Evolutionary conservation across 495 filamentous ascomycete genomes (phyloP).

Genomic region (Podospora pseudopauciseta): DNA sequence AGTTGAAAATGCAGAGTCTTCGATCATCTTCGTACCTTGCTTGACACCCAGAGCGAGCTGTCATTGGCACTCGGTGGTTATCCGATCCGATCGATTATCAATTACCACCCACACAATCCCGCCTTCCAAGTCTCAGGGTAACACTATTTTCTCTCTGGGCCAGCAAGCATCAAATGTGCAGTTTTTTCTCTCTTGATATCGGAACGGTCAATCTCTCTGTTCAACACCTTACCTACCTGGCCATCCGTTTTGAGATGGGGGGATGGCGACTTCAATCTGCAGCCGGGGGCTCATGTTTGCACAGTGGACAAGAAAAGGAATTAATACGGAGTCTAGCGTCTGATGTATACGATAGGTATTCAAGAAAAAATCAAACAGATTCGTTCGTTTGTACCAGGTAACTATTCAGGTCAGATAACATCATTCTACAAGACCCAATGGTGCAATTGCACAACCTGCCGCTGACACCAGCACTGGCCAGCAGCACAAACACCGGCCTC

Average conservation of each 20-base stretch:
- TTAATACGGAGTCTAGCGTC: neutral
- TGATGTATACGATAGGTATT: neutral
- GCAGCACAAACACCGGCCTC: neutral
- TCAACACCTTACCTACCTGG: neutral
- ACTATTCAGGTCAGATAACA: neutral
- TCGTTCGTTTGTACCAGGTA: neutral
- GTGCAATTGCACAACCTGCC: too few species aligned
- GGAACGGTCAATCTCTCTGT: neutral
- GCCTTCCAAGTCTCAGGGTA: neutral
- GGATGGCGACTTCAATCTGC: neutral
- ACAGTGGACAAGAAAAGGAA: neutral
- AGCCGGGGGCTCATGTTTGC: neutral
- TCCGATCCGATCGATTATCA: neutral
- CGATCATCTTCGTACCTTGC: neutral
- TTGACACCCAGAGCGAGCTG: neutral
- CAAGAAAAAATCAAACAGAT: neutral
- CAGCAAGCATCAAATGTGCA: neutral
- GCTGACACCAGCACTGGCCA: neutral
- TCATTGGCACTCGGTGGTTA: slow-evolving; percentile 4
- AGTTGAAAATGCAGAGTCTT: neutral
- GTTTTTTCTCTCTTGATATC: neutral
- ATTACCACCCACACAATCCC: neutral
- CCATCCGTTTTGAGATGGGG: neutral
- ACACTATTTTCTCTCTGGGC: neutral
- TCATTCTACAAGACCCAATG: neutral